Conservation (phyloP, 75 land plant genomes). For the Pinus albicaulis region DNA sequence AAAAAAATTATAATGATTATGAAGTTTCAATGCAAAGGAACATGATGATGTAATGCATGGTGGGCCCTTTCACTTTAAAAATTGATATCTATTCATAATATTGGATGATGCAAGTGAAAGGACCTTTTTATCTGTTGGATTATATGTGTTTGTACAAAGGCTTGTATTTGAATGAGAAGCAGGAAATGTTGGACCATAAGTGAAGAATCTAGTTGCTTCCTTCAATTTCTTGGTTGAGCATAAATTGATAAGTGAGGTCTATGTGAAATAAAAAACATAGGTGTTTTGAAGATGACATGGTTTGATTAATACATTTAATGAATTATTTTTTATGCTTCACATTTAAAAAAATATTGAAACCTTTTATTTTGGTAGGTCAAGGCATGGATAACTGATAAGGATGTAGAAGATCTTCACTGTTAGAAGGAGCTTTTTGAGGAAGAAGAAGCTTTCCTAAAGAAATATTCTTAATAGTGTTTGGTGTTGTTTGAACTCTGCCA, state of each 20-base stretch:
- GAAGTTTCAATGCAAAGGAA: too few species aligned
- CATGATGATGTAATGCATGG: too few species aligned
- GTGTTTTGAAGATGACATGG: too few species aligned
- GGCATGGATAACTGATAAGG: constrained; percentile 86
- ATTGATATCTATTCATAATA: constrained; percentile 44
- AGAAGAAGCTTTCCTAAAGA: constrained; percentile 88
- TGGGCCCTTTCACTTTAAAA: too few species aligned
- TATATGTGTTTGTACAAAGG: constrained; percentile 50
- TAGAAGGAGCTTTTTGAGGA: constrained; percentile 86
- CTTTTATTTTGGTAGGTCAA: constrained; percentile 48
- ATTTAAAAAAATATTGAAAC: too few species aligned
- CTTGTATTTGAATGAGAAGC: constrained; percentile 82
- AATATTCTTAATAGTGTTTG: constrained; percentile 22
- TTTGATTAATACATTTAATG: too few species aligned
- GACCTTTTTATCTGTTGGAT: constrained; percentile 75
- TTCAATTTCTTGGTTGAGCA: constrained; percentile 70
- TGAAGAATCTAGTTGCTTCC: constrained; percentile 74
- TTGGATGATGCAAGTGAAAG: constrained; percentile 92
- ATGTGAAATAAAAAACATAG: too few species aligned
- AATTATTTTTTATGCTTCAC: too few species aligned
- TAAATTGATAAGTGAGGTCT: constrained; percentile 50
- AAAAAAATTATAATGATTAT: too few species aligned
- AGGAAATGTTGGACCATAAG: constrained; percentile 68
- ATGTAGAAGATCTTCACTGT: constrained; percentile 79
- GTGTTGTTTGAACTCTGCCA: too few species aligned